A percentile compares a stretch with the other conserved stretches of the same genome.
These are phyloP conservation scores for Peronospora farinosa DNA, from an alignment of 352 stramenopile species.

Conservation along the genomic window DNA sequence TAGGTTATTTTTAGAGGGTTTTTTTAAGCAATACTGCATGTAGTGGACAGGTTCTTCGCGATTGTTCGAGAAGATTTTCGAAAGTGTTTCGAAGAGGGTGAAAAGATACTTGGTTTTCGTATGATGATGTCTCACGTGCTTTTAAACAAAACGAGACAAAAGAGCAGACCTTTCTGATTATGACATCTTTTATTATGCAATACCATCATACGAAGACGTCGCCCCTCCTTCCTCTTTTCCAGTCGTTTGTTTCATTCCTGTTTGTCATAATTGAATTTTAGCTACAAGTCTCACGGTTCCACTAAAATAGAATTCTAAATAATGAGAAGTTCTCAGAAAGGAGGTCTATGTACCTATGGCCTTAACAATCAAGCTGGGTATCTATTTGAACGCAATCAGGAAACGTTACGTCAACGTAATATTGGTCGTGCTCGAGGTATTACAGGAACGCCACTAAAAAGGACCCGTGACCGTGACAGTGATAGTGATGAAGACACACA, in stretches of 20 bases:
- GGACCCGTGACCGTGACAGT: constrained; percentile 27
- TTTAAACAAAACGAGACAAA: constrained; percentile 15
- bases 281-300: constrained; percentile 2
- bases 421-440: constrained; percentile 37
- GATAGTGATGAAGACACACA: constrained; percentile 12
- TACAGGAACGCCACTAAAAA: constrained; percentile 30
- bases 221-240: constrained; percentile 5
- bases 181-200: background rate
- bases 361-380: constrained; percentile 33
- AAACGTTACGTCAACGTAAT: constrained; percentile 39
- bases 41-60: constrained; percentile 4
- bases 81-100: constrained; percentile 8
- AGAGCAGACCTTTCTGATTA: constrained; percentile 25
- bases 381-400: constrained; percentile 38
- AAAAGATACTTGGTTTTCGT: constrained; percentile 6
- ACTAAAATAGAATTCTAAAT: no score
- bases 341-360: constrained; percentile 35
- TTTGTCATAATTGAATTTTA: constrained; percentile 22
- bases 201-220: background rate
- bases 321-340: constrained; percentile 28
- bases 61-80: constrained; percentile 35
- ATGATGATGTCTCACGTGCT: constrained; percentile 3
- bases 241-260: background rate
- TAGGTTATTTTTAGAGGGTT: constrained; percentile 5
- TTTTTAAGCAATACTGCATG: no score